Conservation (phyloP, 768 basidiomycete species). For the Terana coerulea region DNA sequence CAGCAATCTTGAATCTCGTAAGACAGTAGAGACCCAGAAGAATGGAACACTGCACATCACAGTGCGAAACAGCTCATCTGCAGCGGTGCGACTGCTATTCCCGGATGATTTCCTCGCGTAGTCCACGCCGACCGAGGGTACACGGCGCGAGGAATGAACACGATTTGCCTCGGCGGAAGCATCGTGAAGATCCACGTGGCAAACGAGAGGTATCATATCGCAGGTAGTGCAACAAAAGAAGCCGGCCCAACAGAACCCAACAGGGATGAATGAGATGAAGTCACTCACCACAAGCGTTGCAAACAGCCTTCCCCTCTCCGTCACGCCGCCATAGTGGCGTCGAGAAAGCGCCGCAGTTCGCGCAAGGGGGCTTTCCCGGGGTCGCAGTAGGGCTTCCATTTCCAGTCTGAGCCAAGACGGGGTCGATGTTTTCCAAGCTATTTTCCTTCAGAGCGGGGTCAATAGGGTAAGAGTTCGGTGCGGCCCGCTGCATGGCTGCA, state of each 20-base stretch:
- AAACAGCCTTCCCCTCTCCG: slow-evolving; percentile 76
- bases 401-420: slow-evolving; percentile 15
- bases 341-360: slow-evolving; percentile 72
- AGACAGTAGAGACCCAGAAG: neutral
- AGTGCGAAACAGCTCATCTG: slow-evolving; percentile 2
- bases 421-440: slow-evolving; percentile 22
- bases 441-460: slow-evolving; percentile 23
- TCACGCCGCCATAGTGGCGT: slow-evolving; percentile 87
- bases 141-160: slow-evolving; percentile 25
- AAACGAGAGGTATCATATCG: slow-evolving; percentile 10
- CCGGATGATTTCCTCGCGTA: slow-evolving; percentile 15
- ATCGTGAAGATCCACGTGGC: slow-evolving; percentile 37
- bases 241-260: slow-evolving; percentile 21
- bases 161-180: slow-evolving; percentile 23
- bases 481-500: slow-evolving; percentile 29
- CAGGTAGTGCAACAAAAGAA: slow-evolving; percentile 19
- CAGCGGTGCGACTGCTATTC: slow-evolving; percentile 5
- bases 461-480: slow-evolving; percentile 18
- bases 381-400: neutral
- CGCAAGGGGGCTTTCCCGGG: slow-evolving; percentile 35
- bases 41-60: neutral
- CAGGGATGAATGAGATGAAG: slow-evolving; percentile 29
- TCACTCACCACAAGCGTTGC: slow-evolving; percentile 86
- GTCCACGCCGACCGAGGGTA: slow-evolving; percentile 21
- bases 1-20: slow-evolving; percentile 15